These are phyloP conservation scores for Ceratocystis smalleyi DNA, from an alignment of 2,329 filamentous ascomycete genomes.

Conservation along the genomic window DNA sequence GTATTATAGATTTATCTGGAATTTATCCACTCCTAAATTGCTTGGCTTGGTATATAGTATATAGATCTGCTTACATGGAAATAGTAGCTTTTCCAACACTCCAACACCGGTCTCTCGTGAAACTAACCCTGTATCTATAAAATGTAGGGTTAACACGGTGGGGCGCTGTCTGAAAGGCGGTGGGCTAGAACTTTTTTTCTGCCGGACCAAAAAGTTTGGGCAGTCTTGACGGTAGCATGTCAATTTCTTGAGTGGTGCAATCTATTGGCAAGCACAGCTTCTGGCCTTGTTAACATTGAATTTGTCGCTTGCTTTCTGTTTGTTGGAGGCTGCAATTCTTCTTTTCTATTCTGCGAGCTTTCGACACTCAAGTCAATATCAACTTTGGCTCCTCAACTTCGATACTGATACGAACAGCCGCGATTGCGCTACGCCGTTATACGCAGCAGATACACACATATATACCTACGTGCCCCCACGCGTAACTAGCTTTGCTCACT, in stretches of 20 bases:
- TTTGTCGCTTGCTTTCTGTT: no score
- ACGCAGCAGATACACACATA: background rate
- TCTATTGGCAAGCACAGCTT: no score
- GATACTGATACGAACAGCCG: background rate
- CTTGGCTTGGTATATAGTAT: background rate
- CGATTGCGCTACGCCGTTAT: background rate
- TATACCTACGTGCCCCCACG: background rate
- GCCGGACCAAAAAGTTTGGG: constrained; percentile 13
- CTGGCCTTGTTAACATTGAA: no score
- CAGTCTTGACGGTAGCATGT: background rate
- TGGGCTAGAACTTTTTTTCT: constrained; percentile 16
- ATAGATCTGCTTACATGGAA: background rate
- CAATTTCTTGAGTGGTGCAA: background rate
- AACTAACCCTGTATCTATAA: background rate
- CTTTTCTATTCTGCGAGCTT: no score
- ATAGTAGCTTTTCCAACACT: background rate
- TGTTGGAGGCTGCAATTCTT: no score
- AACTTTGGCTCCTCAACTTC: background rate
- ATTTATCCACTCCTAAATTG: background rate
- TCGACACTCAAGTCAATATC: background rate
- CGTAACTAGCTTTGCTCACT: background rate
- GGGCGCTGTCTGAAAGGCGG: constrained; percentile 8
- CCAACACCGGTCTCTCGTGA: background rate
- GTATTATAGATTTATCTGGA: background rate
- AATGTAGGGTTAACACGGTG: background rate